Evolutionary conservation across 2,329 filamentous ascomycete species (phyloP).

Genomic region (Claviceps fusiformis): DNA sequence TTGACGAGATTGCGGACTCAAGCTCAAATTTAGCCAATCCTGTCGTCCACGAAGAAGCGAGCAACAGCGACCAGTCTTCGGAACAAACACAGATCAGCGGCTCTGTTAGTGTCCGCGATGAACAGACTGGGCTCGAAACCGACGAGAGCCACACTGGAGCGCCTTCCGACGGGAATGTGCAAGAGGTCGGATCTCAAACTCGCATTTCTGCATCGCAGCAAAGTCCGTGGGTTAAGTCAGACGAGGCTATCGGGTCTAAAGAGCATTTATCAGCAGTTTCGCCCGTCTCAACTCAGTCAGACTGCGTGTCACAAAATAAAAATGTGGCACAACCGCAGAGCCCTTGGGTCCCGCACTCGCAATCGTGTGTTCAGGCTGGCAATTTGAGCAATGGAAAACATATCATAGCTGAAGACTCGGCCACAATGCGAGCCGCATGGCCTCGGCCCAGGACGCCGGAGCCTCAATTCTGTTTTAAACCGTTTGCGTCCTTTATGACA

Average conservation of each 20-base stretch:
- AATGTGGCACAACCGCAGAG: conserved; percentile 7
- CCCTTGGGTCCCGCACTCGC: conserved; percentile 9
- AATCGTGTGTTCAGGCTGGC: not conserved
- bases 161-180: not conserved
- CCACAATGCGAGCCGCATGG: not conserved
- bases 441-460: conserved; percentile 27
- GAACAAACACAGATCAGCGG: not conserved
- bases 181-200: not conserved
- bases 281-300: no score
- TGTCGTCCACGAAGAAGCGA: not conserved
- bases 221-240: conserved; percentile 7
- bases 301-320: not conserved
- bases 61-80: not conserved
- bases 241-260: not conserved
- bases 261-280: not conserved
- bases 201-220: conserved; percentile 5
- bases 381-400: not conserved
- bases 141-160: not conserved
- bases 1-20: not conserved
- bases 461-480: conserved; percentile 33
- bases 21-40: not conserved
- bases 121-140: not conserved
- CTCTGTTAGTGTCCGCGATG: not conserved
- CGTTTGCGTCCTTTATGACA: conserved; percentile 39
- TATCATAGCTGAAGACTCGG: not conserved